Evolutionary conservation across 345 rosid species (phyloP).

Genomic region (Gossypium stocksii): DNA sequence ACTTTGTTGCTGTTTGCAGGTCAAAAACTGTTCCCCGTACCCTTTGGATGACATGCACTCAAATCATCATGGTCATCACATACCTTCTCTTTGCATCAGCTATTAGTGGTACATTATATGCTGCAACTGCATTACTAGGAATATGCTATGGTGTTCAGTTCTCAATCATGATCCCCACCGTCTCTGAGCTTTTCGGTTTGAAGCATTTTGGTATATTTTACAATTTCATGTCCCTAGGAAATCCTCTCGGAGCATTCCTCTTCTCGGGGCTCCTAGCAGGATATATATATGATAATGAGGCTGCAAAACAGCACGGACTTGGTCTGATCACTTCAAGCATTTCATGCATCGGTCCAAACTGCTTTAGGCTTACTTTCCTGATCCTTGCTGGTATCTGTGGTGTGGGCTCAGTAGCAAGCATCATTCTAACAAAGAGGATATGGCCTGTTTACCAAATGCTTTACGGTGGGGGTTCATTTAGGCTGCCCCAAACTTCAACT

Average conservation of each 20-base stretch:
- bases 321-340: constrained; percentile 25
- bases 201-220: constrained; percentile 53
- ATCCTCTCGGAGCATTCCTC: constrained; percentile 60
- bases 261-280: constrained; percentile 65
- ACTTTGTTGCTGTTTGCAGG: constrained; percentile 30
- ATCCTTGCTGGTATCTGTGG: constrained; percentile 46
- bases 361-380: constrained; percentile 64
- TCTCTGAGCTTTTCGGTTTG: constrained; percentile 62
- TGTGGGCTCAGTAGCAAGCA: constrained; percentile 41
- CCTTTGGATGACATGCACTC: constrained; percentile 52
- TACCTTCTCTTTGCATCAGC: constrained; percentile 61
- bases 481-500: constrained; percentile 36
- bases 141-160: constrained; percentile 62
- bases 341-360: constrained; percentile 53
- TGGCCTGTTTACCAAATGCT: constrained; percentile 61
- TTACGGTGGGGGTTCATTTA: constrained; percentile 55
- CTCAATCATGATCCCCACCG: constrained; percentile 61
- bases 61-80: constrained; percentile 43
- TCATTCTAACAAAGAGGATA: constrained; percentile 41
- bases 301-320: constrained; percentile 44
- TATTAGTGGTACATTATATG: constrained; percentile 40
- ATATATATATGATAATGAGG: constrained; percentile 50
- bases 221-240: constrained; percentile 59
- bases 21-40: constrained; percentile 51
- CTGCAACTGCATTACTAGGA: constrained; percentile 56